Percentiles rank a stretch among this genome's conserved stretches.
Conservation (phyloP, 2,329 filamentous ascomycete species). For the Fusarium mundagurra region DNA sequence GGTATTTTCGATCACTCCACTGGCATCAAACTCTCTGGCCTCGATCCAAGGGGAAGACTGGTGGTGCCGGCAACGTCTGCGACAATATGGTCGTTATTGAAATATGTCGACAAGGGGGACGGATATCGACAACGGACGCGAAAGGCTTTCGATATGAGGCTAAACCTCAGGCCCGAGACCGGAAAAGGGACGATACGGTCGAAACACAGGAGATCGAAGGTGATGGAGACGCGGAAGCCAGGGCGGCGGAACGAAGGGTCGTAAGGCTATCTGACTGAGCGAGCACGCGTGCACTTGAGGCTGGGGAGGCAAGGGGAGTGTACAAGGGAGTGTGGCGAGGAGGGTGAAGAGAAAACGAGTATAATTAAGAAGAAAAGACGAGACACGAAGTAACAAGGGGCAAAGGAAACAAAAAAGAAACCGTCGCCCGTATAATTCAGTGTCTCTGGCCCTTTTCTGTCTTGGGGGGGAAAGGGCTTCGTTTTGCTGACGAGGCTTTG, state of each 20-base stretch:
- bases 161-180: slow-evolving; percentile 16
- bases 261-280: slow-evolving; percentile 3
- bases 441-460: slow-evolving; percentile 8
- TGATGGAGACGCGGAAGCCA: slow-evolving; percentile 15
- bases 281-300: slow-evolving; percentile 17
- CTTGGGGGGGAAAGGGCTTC: background rate
- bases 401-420: background rate
- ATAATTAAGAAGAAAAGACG: slow-evolving; percentile 4
- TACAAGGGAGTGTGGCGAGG: slow-evolving; percentile 29
- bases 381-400: background rate
- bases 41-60: background rate
- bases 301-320: slow-evolving; percentile 28
- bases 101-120: background rate
- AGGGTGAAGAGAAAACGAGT: background rate
- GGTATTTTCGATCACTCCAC: background rate
- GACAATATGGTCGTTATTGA: background rate
- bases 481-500: slow-evolving; percentile 38
- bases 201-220: background rate
- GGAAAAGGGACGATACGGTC: slow-evolving; percentile 5
- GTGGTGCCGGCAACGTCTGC: background rate
- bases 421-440: slow-evolving; percentile 1
- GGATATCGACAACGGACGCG: slow-evolving; percentile 8
- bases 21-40: background rate
- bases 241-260: slow-evolving; percentile 18
- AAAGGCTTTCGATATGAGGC: slow-evolving; percentile 14